A percentile compares a stretch with the other conserved stretches of the same genome.
Conservation (phyloP, 2,329 filamentous ascomycete species). For the Dothidotthia symphoricarpi region DNA sequence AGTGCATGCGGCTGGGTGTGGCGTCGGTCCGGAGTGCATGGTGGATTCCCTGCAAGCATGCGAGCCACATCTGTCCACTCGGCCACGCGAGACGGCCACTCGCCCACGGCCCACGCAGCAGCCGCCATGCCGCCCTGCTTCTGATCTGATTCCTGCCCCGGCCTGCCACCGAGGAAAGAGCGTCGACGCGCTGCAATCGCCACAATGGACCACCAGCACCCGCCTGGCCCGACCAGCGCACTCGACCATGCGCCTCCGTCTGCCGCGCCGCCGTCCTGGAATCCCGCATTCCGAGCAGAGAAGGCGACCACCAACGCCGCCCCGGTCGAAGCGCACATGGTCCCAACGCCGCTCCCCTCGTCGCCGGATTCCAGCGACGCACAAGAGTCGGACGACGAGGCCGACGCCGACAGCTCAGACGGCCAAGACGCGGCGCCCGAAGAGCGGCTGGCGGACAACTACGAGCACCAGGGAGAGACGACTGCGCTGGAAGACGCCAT, state of each 20-base stretch:
- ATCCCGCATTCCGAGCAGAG: slow-evolving; percentile 55
- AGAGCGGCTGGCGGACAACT: slow-evolving; percentile 36
- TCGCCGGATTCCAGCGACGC: slow-evolving; percentile 13
- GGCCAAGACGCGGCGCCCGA: slow-evolving; percentile 10
- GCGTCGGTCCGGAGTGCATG: no score
- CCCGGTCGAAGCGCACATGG: slow-evolving; percentile 2
- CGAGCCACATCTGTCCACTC: no score
- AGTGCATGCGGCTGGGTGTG: no score
- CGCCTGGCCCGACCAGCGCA: slow-evolving; percentile 44
- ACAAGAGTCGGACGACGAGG: slow-evolving; percentile 15
- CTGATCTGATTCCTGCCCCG: no score
- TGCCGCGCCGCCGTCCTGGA: slow-evolving; percentile 47
- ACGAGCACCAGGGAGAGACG: slow-evolving; percentile 50
- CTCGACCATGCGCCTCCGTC: slow-evolving; percentile 27
- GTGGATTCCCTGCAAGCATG: no score
- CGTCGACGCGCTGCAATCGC: slow-evolving; percentile 27
- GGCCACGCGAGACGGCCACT: no score
- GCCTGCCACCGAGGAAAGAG: no score
- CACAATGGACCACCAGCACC: slow-evolving; percentile 39
- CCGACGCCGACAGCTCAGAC: slow-evolving; percentile 32
- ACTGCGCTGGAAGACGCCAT: slow-evolving; percentile 49
- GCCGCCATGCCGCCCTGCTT: no score
- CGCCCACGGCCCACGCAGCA: no score
- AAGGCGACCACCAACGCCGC: slow-evolving; percentile 3
- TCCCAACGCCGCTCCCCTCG: slow-evolving; percentile 11